A percentile compares a stretch with the other conserved stretches of the same genome.
Evolutionary conservation across 768 basidiomycete species (phyloP).

Genomic region (Hericium rajendrae): DNA sequence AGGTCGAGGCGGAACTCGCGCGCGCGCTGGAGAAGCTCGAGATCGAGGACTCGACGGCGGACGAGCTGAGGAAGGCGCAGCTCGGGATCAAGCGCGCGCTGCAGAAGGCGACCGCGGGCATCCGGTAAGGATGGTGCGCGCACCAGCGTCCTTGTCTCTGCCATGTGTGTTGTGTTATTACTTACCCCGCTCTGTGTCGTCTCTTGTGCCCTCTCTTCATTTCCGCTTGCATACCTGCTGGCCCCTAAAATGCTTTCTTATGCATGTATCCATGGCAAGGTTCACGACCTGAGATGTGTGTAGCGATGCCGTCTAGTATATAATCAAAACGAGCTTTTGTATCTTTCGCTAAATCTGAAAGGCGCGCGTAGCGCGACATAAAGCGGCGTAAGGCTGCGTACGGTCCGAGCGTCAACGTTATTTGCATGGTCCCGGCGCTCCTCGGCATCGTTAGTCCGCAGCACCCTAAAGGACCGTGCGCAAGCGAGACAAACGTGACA

Average conservation of each 20-base stretch:
- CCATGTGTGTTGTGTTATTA: constrained; percentile 13
- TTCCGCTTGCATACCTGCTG: not conserved
- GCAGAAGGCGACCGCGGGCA: constrained; percentile 92
- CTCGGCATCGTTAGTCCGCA: no score
- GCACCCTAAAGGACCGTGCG: no score
- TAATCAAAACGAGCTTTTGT: not conserved
- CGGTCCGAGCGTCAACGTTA: no score
- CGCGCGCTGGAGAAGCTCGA: constrained; percentile 98
- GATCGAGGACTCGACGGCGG: constrained; percentile 87
- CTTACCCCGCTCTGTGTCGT: constrained; percentile 6
- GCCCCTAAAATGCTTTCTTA: not conserved
- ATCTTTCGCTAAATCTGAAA: not conserved
- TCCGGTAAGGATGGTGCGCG: constrained; percentile 44
- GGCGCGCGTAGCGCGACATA: not conserved
- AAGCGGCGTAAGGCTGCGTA: no score
- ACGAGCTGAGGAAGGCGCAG: constrained; percentile 95
- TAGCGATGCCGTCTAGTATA: not conserved
- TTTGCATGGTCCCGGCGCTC: no score
- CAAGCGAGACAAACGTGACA: not conserved
- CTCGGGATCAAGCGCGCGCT: constrained; percentile 92
- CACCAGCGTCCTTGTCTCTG: not conserved
- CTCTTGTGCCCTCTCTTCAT: constrained; percentile 3
- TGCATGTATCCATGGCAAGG: constrained; percentile 4
- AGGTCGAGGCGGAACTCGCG: constrained; percentile 96
- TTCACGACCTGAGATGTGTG: constrained; percentile 1